phyloP scores from a whole-genome alignment of 2,329 filamentous ascomycete genomes.

The Curvularia verruculosa region DNA sequence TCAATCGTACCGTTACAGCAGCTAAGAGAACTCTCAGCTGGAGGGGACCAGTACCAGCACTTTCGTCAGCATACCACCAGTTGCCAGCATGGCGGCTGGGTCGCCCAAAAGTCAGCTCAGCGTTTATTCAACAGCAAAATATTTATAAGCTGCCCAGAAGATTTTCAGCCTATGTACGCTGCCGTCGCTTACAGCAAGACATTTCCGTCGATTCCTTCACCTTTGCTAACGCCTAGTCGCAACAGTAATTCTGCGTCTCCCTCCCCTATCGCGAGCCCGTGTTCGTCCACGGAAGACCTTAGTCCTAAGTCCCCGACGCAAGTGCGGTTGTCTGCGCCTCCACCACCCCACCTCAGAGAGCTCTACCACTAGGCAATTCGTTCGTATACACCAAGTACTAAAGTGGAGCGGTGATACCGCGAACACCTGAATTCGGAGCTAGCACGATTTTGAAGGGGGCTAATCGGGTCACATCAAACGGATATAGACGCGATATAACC shows the following conservation, averaged over 20 bases:
- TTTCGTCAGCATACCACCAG: not conserved
- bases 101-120: not conserved
- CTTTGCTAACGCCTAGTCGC: not conserved
- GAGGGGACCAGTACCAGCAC: not conserved
- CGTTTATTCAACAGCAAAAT: too few species aligned
- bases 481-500: not conserved
- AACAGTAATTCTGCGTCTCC: not conserved
- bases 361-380: not conserved
- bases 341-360: not conserved
- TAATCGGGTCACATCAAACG: not conserved
- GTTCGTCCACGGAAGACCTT: not conserved
- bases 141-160: too few species aligned
- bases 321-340: not conserved
- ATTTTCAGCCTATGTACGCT: too few species aligned
- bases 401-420: not conserved
- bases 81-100: not conserved
- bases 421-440: not conserved
- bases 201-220: not conserved
- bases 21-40: not conserved
- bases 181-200: not conserved
- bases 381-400: not conserved
- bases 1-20: not conserved
- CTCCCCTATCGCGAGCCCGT: not conserved
- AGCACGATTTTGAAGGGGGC: not conserved
- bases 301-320: not conserved